Percentiles rank a stretch among this genome's conserved stretches.
phyloP scores from a whole-genome alignment of 495 filamentous ascomycete species.

The Penicillium cataractarum region DNA sequence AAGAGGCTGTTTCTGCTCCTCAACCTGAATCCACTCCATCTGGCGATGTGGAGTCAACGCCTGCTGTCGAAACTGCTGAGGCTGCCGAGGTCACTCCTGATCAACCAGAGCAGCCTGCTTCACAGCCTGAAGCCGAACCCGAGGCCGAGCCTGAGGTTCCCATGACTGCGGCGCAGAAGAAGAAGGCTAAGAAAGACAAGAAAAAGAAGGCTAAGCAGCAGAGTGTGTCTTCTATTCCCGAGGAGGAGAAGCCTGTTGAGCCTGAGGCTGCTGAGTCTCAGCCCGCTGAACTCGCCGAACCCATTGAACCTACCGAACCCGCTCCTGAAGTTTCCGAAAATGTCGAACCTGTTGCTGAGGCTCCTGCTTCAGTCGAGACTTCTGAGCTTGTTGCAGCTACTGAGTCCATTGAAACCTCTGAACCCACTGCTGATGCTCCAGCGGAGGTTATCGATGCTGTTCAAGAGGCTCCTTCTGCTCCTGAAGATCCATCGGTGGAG shows the following conservation, averaged over 20 bases:
- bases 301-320: neutral
- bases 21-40: slow-evolving; percentile 10
- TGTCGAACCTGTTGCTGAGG: neutral
- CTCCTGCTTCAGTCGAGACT: neutral
- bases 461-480: neutral
- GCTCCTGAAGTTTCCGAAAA: neutral
- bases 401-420: neutral
- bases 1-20: slow-evolving; percentile 4
- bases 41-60: slow-evolving; percentile 15
- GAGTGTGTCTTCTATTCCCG: slow-evolving; percentile 21
- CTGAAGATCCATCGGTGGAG: neutral
- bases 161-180: slow-evolving; percentile 34
- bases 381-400: neutral
- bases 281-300: neutral
- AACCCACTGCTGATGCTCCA: neutral
- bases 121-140: slow-evolving; percentile 15
- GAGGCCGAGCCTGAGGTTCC: slow-evolving; percentile 22
- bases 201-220: slow-evolving; percentile 34
- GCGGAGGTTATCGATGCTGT: neutral
- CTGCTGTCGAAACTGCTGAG: slow-evolving; percentile 21
- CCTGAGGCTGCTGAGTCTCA: slow-evolving; percentile 9
- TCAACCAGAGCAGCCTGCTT: slow-evolving; percentile 4
- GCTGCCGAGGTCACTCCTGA: slow-evolving; percentile 16
- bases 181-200: slow-evolving; percentile 47
- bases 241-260: slow-evolving; percentile 23